A percentile compares a stretch with the other conserved stretches of the same genome.
These are phyloP conservation scores for Aspergillus felis DNA, from an alignment of 2,329 filamentous ascomycete species.

Conservation along the genomic window DNA sequence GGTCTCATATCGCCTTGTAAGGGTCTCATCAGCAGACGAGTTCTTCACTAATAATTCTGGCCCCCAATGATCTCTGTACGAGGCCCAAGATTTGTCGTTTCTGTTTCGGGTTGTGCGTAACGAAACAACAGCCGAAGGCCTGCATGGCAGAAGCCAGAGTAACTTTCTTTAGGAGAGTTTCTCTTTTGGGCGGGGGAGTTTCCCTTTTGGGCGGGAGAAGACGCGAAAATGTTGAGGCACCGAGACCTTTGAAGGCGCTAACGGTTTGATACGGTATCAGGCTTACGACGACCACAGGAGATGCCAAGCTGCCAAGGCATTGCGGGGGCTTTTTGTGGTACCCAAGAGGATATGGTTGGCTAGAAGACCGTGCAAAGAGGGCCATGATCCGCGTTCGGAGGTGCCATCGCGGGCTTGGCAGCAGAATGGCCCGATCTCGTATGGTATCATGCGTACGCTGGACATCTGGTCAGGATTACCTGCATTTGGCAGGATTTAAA, in stretches of 20 bases:
- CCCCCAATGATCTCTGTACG: neutral
- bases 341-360: slow-evolving; percentile 5
- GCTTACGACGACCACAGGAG: slow-evolving; percentile 9
- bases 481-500: neutral
- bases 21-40: neutral
- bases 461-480: neutral
- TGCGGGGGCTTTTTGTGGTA: slow-evolving; percentile 12
- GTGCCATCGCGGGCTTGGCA: slow-evolving; percentile 15
- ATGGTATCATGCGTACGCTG: neutral
- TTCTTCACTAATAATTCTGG: neutral
- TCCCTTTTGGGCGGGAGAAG: neutral
- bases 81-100: neutral
- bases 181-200: neutral
- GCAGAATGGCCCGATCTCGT: slow-evolving; percentile 4
- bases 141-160: neutral
- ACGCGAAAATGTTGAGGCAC: neutral
- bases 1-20: neutral
- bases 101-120: neutral
- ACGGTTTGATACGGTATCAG: neutral
- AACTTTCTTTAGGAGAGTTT: neutral
- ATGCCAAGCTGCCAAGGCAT: slow-evolving; percentile 20
- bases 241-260: neutral
- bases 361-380: neutral
- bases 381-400: slow-evolving; percentile 20
- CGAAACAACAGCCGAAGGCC: no score